Evolutionary conservation across 1,284 basidiomycete genomes (phyloP), one percentile per base, ranked within the genome.

Genomic region (Ustilago crameri): DNA sequence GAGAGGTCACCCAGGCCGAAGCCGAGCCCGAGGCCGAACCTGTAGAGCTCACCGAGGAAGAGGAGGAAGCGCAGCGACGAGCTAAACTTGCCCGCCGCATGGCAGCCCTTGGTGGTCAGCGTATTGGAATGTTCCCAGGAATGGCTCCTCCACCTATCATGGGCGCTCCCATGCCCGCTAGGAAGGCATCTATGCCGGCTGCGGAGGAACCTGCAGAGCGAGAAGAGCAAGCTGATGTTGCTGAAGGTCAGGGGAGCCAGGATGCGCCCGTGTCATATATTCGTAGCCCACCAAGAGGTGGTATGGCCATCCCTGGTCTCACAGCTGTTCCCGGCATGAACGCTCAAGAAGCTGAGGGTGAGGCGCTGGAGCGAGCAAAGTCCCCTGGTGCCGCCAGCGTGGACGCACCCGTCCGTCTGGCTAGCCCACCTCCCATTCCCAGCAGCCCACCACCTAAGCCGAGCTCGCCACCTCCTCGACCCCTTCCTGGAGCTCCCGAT

Each of bases 141-240:
- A 82, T 94, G 92, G 92, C 65, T 23, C 64, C 68, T 90, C 69
- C 51, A 51, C 79, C 67, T 38, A 75, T 42, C 60, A 83, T 62
- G 84, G 80, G 52, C 46, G 81, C 26, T 81, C 85, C 20, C 80
- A 86, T 51, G 85, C 86, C 24, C 84, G 85, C 50, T 87, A 86
- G 66, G 85, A 87, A 61, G 82, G 85, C 53, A 75, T 55, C 74
- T 37, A 56, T 66, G 17, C 65, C 38, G 50, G 24, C 45, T 35
- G 49, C 50, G 20, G 58, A 52, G 26, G 64, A 70, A 35, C 56
- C 60, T 15, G 82, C 79, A 34, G 74, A 71, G 34, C 78, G 57
- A 5, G 85, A 85, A 3, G 85, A 85, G 18, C 84, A 81, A 37
- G 35, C 35, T 15, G 35, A 37, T 20, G 37, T 37, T 9, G 37